phyloP scores from a whole-genome alignment of 2,329 filamentous ascomycete genomes.

The Aureobasidium musti region DNA sequence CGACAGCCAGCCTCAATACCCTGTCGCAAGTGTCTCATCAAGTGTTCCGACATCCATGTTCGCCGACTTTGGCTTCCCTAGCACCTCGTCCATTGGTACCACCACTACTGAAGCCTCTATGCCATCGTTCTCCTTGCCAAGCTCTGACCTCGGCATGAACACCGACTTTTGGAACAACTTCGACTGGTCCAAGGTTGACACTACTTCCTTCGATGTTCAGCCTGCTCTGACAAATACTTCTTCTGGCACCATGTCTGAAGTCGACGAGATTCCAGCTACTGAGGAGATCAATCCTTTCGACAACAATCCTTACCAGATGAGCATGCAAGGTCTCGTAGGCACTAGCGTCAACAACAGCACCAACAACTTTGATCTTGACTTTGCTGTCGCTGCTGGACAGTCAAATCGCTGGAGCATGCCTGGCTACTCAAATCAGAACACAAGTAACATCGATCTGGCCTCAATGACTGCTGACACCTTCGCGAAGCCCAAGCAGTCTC shows the following conservation, averaged over 20 bases:
- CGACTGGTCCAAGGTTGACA: conserved; percentile 30
- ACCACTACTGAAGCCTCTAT: conserved; percentile 16
- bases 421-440: conserved; percentile 29
- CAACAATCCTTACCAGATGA: conserved; percentile 40
- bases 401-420: conserved; percentile 32
- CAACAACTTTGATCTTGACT: conserved; percentile 30
- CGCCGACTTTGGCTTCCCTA: conserved; percentile 27
- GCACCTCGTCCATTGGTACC: conserved; percentile 24
- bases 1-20: conserved; percentile 6
- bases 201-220: conserved; percentile 35
- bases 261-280: conserved; percentile 42
- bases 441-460: conserved; percentile 15
- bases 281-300: conserved; percentile 40
- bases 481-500: conserved; percentile 24
- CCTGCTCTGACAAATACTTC: conserved; percentile 44
- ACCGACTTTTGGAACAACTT: conserved; percentile 30
- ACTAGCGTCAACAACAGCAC: conserved; percentile 38
- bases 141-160: conserved; percentile 18
- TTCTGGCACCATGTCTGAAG: conserved; percentile 44
- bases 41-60: conserved; percentile 23
- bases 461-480: conserved; percentile 13
- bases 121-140: conserved; percentile 26
- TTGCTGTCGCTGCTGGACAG: conserved; percentile 6
- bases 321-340: conserved; percentile 40
- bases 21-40: not conserved